phyloP scores from a whole-genome alignment of 306 rosid genomes.

The Luffa aegyptiaca region DNA sequence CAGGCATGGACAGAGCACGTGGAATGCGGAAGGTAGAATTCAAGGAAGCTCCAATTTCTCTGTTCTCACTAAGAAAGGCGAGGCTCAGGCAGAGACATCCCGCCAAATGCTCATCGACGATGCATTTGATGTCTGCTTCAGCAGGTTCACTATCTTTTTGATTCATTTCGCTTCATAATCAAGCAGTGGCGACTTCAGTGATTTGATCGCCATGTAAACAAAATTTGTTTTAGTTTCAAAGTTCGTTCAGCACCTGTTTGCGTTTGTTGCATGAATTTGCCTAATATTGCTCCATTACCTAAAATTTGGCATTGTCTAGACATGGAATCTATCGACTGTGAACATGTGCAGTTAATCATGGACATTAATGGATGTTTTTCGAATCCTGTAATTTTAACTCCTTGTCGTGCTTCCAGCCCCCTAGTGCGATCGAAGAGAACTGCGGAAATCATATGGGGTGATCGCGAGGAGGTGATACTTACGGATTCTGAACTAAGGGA shows the following conservation, averaged over 20 bases:
- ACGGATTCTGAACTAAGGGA: slow-evolving; percentile 62
- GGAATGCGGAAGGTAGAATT: slow-evolving; percentile 93
- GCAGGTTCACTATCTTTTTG: slow-evolving; percentile 31
- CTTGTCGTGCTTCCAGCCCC: slow-evolving; percentile 36
- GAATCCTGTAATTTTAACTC: neutral
- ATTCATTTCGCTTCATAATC: neutral
- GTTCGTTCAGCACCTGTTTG: neutral
- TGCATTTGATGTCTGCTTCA: slow-evolving; percentile 65
- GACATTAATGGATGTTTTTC: neutral
- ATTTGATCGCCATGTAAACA: neutral
- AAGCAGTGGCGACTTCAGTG: neutral
- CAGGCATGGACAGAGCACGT: slow-evolving; percentile 93
- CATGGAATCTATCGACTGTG: neutral
- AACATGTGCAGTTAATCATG: neutral
- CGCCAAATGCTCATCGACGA: slow-evolving; percentile 76
- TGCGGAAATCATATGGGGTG: slow-evolving; percentile 84
- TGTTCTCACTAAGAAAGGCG: slow-evolving; percentile 76
- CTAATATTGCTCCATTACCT: neutral
- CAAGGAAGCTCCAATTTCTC: slow-evolving; percentile 93
- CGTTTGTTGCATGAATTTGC: neutral
- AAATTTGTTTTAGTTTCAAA: neutral
- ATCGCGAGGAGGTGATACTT: slow-evolving; percentile 39
- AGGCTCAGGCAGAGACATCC: slow-evolving; percentile 80
- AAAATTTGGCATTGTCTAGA: neutral
- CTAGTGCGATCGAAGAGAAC: slow-evolving; percentile 72